phyloP scores from a whole-genome alignment of 192 early-diverging fungal genomes.

The Gamsiella multidivaricata region DNA sequence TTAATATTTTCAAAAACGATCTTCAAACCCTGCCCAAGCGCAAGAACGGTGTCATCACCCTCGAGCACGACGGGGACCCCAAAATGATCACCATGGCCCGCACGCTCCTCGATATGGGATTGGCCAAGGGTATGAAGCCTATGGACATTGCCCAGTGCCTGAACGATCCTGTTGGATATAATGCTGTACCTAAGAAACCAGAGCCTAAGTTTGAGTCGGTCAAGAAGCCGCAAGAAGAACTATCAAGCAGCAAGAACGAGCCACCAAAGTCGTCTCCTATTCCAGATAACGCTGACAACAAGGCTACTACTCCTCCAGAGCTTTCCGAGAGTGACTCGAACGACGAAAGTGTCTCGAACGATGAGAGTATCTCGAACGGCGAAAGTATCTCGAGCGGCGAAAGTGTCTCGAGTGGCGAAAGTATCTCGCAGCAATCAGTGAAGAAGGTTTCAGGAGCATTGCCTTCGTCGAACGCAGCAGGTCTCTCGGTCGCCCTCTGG shows the following conservation, averaged over 20 bases:
- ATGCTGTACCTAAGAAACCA: constrained; percentile 9
- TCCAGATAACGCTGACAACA: too few relatives aligned
- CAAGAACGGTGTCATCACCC: constrained; percentile 30
- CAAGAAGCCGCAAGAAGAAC: constrained; percentile 1
- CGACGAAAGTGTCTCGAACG: too few relatives aligned
- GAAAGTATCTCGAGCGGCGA: too few relatives aligned
- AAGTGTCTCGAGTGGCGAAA: too few relatives aligned
- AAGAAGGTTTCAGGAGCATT: constrained; percentile 1
- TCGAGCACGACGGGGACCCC: constrained; percentile 43
- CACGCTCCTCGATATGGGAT: constrained; percentile 39
- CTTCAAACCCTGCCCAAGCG: constrained; percentile 6
- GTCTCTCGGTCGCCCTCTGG: constrained; percentile 29
- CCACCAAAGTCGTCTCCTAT: too few relatives aligned
- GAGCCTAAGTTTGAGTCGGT: neutral
- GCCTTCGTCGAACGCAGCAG: neutral
- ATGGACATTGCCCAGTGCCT: constrained; percentile 43
- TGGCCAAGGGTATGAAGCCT: constrained; percentile 30
- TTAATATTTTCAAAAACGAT: constrained; percentile 36
- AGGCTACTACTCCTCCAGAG: too few relatives aligned
- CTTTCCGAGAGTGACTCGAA: too few relatives aligned
- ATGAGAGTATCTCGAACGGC: too few relatives aligned
- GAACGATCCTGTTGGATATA: constrained; percentile 24
- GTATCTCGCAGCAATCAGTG: too few relatives aligned
- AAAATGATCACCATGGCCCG: constrained; percentile 28
- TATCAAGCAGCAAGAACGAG: too few relatives aligned